Conservation (phyloP, 352 stramenopile genomes). For the Phytophthora rubi region DNA sequence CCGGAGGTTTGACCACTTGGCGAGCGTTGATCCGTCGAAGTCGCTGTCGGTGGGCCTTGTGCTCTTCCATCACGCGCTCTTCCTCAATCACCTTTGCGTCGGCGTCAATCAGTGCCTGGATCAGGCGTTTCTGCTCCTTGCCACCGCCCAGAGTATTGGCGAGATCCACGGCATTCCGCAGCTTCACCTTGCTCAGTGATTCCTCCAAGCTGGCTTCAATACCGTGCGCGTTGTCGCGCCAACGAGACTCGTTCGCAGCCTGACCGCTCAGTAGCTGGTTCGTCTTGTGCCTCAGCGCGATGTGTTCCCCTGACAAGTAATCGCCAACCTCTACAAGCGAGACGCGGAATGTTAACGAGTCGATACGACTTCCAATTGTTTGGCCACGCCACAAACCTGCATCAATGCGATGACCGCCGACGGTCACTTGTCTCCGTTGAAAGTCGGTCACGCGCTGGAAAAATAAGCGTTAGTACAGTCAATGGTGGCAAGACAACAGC, state of each 20-base stretch:
- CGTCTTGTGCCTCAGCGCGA: constrained; percentile 37
- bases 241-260: constrained; percentile 19
- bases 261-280: constrained; percentile 41
- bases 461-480: neutral
- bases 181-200: constrained; percentile 70
- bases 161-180: constrained; percentile 75
- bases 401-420: constrained; percentile 47
- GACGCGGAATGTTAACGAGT: neutral
- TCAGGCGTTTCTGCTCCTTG: constrained; percentile 72
- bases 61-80: constrained; percentile 61
- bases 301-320: constrained; percentile 48
- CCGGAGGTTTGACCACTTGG: constrained; percentile 22
- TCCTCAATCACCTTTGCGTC: constrained; percentile 74
- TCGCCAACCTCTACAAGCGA: constrained; percentile 38
- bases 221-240: constrained; percentile 18
- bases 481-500: neutral
- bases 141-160: constrained; percentile 52
- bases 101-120: constrained; percentile 71
- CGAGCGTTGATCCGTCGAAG: constrained; percentile 53
- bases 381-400: constrained; percentile 27
- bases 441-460: constrained; percentile 53
- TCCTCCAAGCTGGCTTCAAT: constrained; percentile 56
- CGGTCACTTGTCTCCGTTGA: constrained; percentile 41
- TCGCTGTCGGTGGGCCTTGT: constrained; percentile 63
- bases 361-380: neutral